These are phyloP conservation scores for Cyberlindnera lachancei DNA, from an alignment of 805 yeast species.

Conservation along the genomic window DNA sequence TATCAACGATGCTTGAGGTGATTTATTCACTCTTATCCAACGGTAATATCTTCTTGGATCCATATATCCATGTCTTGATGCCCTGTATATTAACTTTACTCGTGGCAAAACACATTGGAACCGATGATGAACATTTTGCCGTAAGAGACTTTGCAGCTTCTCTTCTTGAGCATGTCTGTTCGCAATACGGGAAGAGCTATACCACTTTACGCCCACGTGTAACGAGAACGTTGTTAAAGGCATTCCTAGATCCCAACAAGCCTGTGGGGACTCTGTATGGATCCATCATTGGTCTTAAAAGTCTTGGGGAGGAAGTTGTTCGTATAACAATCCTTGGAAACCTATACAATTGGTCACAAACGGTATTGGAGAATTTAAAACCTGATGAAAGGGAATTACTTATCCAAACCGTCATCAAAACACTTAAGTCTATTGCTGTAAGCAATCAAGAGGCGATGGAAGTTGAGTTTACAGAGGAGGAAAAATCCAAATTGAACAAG, in stretches of 20 bases:
- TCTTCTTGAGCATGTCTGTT: conserved; percentile 68
- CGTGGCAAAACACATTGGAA: conserved; percentile 83
- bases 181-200: conserved; percentile 75
- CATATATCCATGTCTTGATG: conserved; percentile 92
- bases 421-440: conserved; percentile 38
- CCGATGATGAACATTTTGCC: conserved; percentile 33
- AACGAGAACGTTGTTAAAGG: conserved; percentile 85
- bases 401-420: conserved; percentile 44
- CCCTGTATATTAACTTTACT: conserved; percentile 91
- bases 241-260: conserved; percentile 76
- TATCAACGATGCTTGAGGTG: conserved; percentile 83
- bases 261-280: conserved; percentile 92
- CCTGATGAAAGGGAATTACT: conserved; percentile 43
- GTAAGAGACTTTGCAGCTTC: conserved; percentile 87
- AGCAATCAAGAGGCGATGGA: conserved; percentile 30
- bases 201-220: conserved; percentile 89
- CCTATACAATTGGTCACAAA: conserved; percentile 67
- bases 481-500: conserved; percentile 36
- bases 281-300: conserved; percentile 75
- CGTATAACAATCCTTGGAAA: conserved; percentile 81
- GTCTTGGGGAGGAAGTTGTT: conserved; percentile 81
- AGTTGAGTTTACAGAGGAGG: conserved; percentile 28
- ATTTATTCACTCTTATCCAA: conserved; percentile 79
- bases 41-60: conserved; percentile 82
- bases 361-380: conserved; percentile 36